Percentiles rank a stretch among this genome's conserved stretches.
phyloP scores from a whole-genome alignment of 345 rosid species.

The Raphanus sativus region DNA sequence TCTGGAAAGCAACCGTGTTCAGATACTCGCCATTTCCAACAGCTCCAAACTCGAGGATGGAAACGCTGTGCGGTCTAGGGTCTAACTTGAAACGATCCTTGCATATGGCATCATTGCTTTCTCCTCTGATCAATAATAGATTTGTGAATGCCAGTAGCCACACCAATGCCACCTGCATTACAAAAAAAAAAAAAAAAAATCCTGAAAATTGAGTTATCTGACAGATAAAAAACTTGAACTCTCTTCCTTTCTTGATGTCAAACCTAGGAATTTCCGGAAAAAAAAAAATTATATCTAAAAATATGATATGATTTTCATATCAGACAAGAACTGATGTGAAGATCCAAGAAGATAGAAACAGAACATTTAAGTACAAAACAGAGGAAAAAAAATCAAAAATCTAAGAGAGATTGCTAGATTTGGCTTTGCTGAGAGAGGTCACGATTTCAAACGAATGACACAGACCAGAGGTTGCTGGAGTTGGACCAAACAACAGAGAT shows the following conservation, averaged over 20 bases:
- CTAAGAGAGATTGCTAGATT: slow-evolving; percentile 25
- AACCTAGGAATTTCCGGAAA: neutral
- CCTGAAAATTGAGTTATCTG: neutral
- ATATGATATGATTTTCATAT: neutral
- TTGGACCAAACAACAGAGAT: slow-evolving; percentile 1
- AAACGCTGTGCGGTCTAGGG: slow-evolving; percentile 87
- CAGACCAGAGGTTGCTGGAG: neutral
- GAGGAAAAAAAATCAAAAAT: slow-evolving; percentile 13
- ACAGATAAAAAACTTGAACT: slow-evolving; percentile 3
- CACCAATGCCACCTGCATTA: slow-evolving; percentile 66
- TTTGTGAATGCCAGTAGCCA: slow-evolving; percentile 77
- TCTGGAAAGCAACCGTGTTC: slow-evolving; percentile 51
- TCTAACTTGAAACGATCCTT: slow-evolving; percentile 48
- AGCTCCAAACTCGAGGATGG: slow-evolving; percentile 87
- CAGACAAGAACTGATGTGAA: slow-evolving; percentile 14
- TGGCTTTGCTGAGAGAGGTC: neutral
- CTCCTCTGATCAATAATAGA: slow-evolving; percentile 42
- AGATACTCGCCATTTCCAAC: slow-evolving; percentile 81
- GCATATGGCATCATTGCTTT: slow-evolving; percentile 47
- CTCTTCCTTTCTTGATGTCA: neutral
- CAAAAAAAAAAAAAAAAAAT: neutral
- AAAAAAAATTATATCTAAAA: neutral
- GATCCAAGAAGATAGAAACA: slow-evolving; percentile 9
- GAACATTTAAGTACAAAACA: slow-evolving; percentile 10
- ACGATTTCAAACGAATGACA: slow-evolving; percentile 3